Conservation (phyloP, 495 filamentous ascomycete genomes). For the Elasticomyces elasticus region DNA sequence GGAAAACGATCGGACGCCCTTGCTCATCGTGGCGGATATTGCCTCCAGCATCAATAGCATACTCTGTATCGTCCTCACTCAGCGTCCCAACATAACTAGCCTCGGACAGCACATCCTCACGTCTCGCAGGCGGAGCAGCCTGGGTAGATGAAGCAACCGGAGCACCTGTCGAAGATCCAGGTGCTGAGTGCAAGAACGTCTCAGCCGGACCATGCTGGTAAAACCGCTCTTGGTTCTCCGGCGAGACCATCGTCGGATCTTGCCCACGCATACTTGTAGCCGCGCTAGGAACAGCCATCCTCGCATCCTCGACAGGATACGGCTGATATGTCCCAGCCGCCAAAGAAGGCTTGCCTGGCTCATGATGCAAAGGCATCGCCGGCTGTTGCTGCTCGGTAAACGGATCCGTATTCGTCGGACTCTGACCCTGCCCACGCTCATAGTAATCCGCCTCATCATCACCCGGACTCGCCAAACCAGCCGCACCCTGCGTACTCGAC, state of each 20-base stretch:
- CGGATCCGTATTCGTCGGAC: constrained; percentile 50
- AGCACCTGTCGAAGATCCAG: constrained; percentile 16
- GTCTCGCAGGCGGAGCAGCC: constrained; percentile 7
- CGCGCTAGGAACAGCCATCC: not conserved
- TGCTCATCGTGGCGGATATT: constrained; percentile 41
- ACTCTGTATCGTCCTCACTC: constrained; percentile 45
- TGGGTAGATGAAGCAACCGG: not conserved
- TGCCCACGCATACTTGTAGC: not conserved
- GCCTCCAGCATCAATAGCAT: constrained; percentile 37
- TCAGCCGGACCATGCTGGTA: constrained; percentile 25
- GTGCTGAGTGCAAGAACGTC: constrained; percentile 24
- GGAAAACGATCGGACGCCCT: constrained; percentile 32
- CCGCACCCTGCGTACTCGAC: constrained; percentile 5
- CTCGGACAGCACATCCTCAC: constrained; percentile 35
- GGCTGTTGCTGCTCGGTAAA: constrained; percentile 41
- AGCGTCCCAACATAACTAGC: constrained; percentile 45
- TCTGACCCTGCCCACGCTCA: constrained; percentile 27
- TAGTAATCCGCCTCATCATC: constrained; percentile 37
- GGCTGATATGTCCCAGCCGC: constrained; percentile 20
- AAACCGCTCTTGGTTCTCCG: constrained; percentile 18
- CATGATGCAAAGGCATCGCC: constrained; percentile 26
- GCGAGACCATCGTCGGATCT: not conserved
- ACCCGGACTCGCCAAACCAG: constrained; percentile 12
- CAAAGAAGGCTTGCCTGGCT: constrained; percentile 24
- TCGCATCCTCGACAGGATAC: not conserved